These are phyloP conservation scores for Mucuna pruriens DNA, from an alignment of 306 rosid species.

Conservation along the genomic window DNA sequence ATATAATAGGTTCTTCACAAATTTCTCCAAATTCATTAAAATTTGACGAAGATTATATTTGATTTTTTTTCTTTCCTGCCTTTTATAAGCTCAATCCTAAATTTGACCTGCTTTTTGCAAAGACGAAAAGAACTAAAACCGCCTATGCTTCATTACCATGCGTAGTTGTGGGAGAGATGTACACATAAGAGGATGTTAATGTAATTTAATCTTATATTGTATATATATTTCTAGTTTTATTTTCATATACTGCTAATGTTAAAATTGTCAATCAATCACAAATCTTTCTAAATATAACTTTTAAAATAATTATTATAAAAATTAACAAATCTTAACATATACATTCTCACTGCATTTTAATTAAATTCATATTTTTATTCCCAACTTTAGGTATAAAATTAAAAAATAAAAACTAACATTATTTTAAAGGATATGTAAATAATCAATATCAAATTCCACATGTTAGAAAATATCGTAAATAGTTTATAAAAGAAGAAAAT, in stretches of 20 bases:
- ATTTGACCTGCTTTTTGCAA: too few relatives aligned
- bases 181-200: not conserved
- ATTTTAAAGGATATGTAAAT: constrained; percentile 6
- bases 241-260: not conserved
- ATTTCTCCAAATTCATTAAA: too few relatives aligned
- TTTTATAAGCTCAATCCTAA: too few relatives aligned
- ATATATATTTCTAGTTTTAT: not conserved
- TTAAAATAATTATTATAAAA: not conserved
- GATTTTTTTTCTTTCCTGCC: too few relatives aligned
- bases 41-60: too few relatives aligned
- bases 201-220: not conserved
- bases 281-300: not conserved
- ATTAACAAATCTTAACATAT: not conserved
- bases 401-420: not conserved
- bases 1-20: too few relatives aligned
- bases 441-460: not conserved
- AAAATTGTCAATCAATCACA: not conserved
- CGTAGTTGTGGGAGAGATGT: not conserved
- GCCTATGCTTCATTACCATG: too few relatives aligned
- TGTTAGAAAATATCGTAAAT: not conserved
- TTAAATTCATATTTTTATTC: not conserved
- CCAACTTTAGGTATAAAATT: not conserved
- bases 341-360: too few relatives aligned
- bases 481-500: not conserved
- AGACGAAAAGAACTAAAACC: too few relatives aligned